Evolutionary conservation across 495 filamentous ascomycete genomes (phyloP), one percentile per base, ranked within the genome.

Genomic region (Aspergillus saccharolyticus): DNA sequence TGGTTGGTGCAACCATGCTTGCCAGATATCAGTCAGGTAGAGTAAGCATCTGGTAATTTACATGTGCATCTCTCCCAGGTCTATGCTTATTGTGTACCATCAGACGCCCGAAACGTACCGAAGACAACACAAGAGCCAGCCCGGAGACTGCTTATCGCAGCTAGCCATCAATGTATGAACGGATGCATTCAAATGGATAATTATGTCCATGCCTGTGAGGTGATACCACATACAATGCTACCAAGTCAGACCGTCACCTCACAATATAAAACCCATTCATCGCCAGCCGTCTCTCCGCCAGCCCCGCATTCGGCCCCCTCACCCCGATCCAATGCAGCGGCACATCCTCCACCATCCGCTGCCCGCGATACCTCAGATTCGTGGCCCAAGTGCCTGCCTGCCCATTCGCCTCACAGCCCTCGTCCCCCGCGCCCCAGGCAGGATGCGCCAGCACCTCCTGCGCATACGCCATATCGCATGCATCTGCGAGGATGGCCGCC

Each of bases 301-400:
- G 65, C 49, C 70, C 72, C 19, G 77, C 83, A n/a, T 69, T 66
- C 4, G 68, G 66, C 12, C 73, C 78, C 28, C 85, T 74, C 47
- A 87, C 75, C 0, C 85, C 85, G 6, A 80, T 62, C 46, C 70
- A 63, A 61, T 86, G 78, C 33, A 86, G 58, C 3, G 81, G 81
- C 1, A 85, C 68, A 50, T 74, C 75, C 49, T 82, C 80, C 16
- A 83, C 66, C 53, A 74, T 74, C 52, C 65, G 75, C 66, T 83
- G 80, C 0, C 78, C 73, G 1, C 71, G 71, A 10, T 67, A 60
- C 30, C 74, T 63, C 0, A 72, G 63, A 44, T 72, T 74, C 1
- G 65, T 63, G 57, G 72, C 75, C 66, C 70, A 62, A 52, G 66
- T 46, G 68, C 44, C 19, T 45, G 67, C 54, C 62, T 70, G 42